A percentile compares a stretch with the other conserved stretches of the same genome.
phyloP scores from a whole-genome alignment of 208 protist species.

The Trypanosoma scelopori region DNA sequence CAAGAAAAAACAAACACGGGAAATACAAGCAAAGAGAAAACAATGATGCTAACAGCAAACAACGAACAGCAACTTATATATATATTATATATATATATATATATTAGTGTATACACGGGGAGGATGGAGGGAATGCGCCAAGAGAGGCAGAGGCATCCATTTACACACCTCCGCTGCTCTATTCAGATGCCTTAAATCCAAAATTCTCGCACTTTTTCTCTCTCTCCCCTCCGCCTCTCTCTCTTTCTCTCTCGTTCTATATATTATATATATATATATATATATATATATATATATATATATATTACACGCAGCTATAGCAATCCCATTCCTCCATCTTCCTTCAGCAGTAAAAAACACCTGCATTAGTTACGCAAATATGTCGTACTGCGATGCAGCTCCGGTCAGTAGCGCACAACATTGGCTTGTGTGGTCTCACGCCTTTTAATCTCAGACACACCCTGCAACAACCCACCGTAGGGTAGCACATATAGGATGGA shows the following conservation, averaged over 20 bases:
- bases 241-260: not conserved
- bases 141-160: too few relatives aligned
- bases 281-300: slow-evolving; percentile 2
- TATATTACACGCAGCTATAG: not conserved
- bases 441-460: slow-evolving; percentile 71
- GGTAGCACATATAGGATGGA: slow-evolving; percentile 79
- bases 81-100: too few relatives aligned
- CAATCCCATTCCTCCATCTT: not conserved
- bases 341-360: not conserved
- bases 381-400: not conserved
- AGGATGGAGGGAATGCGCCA: too few relatives aligned
- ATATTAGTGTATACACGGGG: too few relatives aligned
- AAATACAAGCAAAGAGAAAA: not conserved
- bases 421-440: slow-evolving; percentile 43
- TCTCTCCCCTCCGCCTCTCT: too few relatives aligned
- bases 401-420: slow-evolving; percentile 50
- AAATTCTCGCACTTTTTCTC: not conserved
- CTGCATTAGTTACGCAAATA: not conserved
- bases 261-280: not conserved
- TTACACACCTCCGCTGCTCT: not conserved
- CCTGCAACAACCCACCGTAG: slow-evolving; percentile 59
- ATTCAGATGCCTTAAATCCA: not conserved
- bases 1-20: not conserved
- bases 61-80: too few relatives aligned
- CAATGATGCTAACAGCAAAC: too few relatives aligned